Base-by-base conservation (phyloP, 1,139 yeast species). In the Yamadazyma trypodendri region DNA sequence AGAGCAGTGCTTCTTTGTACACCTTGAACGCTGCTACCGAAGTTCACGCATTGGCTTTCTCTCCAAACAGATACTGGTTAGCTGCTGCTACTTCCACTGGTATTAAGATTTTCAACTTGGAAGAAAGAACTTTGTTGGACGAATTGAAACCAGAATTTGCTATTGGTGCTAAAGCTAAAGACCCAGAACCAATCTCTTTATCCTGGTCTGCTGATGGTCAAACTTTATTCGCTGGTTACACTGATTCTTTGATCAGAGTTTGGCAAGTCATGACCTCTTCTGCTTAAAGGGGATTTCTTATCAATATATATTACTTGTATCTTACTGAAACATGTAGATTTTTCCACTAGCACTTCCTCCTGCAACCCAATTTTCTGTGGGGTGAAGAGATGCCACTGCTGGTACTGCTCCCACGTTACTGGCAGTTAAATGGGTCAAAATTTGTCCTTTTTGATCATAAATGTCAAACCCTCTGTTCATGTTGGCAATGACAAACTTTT, bases 41-140 rank as follows among this genome's bases (percentile, higher is more conserved):
- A 81, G 92, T 94, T 61, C 88, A 87, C 75, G 94, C 97, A 68
- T 84, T 92, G 69, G 95, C 97, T 63, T 94, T 92, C 96, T 90
- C 98, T 71, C 98, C 99, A 77, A 87, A 88, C 95, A 90, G 98
- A 85, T 94, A 88, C 94, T 92, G 98, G 98, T 87, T 94, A 73
- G 94, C 96, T 71, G 98, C 97, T 77, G 98, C 98, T 66, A 92
- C 99, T 62, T 79, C 96, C 56, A 77, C 96, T 58, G 94, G 97
- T 66, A 88, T 94, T 79, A 90, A 89, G 89, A 85, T 94, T 81
- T 92, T 83, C 88, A 89, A 90, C 84, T 84, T 92, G 72, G 95
- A 89, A 79, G 92, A 87, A 78, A 85, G 95, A 78, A 77, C 78
- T 61, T 80, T 90, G 72, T 89, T 90, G 75, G 98, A 92, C 68